These are phyloP conservation scores for Gracilaria gracilis DNA, from an alignment of 23 red algal species.

Conservation along the genomic window DNA sequence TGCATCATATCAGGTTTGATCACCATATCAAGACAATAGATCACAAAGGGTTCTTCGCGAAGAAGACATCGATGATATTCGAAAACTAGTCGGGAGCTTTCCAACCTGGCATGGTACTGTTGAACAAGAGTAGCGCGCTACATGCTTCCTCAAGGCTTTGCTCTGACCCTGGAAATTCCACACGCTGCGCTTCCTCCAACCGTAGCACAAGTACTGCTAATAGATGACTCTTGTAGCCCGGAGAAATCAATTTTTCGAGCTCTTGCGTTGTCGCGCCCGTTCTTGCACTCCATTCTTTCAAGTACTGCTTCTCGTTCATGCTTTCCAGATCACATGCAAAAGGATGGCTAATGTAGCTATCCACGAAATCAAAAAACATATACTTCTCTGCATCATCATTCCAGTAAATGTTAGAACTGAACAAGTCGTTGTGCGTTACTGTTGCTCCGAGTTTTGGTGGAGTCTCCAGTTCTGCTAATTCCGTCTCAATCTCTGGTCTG, in stretches of 20 bases:
- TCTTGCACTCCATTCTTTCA: slow-evolving; percentile 1
- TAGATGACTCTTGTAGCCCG: neutral
- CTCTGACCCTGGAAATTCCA: slow-evolving; percentile 11
- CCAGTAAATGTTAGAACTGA: slow-evolving; percentile 20
- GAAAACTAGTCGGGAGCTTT: neutral
- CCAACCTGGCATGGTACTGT: slow-evolving; percentile 14
- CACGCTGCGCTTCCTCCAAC: neutral
- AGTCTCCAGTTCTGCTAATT: neutral
- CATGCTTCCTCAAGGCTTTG: slow-evolving; percentile 5
- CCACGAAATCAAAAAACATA: slow-evolving; percentile 37
- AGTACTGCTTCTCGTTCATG: slow-evolving; percentile 4
- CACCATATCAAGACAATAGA: neutral
- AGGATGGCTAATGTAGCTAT: slow-evolving; percentile 27
- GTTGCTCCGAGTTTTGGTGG: slow-evolving; percentile 11
- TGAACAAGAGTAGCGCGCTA: neutral
- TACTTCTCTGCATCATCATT: neutral
- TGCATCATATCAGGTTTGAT: neutral
- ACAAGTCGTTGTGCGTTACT: slow-evolving; percentile 34
- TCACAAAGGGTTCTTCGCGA: neutral
- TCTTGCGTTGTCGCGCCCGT: neutral
- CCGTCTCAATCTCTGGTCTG: neutral
- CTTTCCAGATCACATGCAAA: slow-evolving; percentile 9
- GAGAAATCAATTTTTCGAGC: neutral
- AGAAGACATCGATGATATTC: neutral
- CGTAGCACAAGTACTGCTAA: slow-evolving; percentile 10